These are phyloP conservation scores for Phytophthora europaea DNA, from an alignment of 352 stramenopile species.

Conservation along the genomic window DNA sequence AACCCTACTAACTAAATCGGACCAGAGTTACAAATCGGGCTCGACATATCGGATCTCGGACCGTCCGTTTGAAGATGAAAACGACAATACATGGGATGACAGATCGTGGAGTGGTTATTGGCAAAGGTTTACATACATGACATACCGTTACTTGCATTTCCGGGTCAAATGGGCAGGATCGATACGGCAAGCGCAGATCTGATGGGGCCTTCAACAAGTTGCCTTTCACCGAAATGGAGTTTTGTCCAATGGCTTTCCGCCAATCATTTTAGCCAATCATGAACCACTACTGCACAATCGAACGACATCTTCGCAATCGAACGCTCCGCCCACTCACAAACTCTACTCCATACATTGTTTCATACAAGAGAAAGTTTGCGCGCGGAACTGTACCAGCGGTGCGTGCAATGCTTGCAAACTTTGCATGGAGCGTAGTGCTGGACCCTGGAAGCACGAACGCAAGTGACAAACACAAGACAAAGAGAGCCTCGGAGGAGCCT, in stretches of 20 bases:
- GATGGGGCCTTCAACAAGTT: slow-evolving; percentile 12
- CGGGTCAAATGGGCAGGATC: no score
- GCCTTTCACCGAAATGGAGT: slow-evolving; percentile 13
- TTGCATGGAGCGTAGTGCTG: slow-evolving; percentile 22
- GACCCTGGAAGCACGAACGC: slow-evolving; percentile 13
- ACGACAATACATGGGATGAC: no score
- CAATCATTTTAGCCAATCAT: background rate
- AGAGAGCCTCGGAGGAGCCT: background rate
- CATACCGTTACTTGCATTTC: no score
- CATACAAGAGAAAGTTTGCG: background rate
- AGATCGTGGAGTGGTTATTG: no score
- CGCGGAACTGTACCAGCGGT: slow-evolving; percentile 3
- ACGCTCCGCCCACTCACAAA: slow-evolving; percentile 1
- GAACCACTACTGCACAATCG: background rate
- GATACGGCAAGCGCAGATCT: no score
- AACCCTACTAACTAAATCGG: no score
- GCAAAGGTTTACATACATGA: no score
- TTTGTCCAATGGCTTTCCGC: background rate
- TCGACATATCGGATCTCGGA: no score
- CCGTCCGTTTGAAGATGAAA: no score
- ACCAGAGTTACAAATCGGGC: no score
- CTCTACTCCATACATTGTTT: background rate
- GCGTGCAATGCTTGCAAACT: slow-evolving; percentile 7
- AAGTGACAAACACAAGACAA: slow-evolving; percentile 18
- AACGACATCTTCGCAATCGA: slow-evolving; percentile 10